A percentile compares a stretch with the other conserved stretches of the same genome.
These are phyloP conservation scores for Sarocladiaceae sp. DNA, from an alignment of 2,329 filamentous ascomycete species.

Conservation along the genomic window DNA sequence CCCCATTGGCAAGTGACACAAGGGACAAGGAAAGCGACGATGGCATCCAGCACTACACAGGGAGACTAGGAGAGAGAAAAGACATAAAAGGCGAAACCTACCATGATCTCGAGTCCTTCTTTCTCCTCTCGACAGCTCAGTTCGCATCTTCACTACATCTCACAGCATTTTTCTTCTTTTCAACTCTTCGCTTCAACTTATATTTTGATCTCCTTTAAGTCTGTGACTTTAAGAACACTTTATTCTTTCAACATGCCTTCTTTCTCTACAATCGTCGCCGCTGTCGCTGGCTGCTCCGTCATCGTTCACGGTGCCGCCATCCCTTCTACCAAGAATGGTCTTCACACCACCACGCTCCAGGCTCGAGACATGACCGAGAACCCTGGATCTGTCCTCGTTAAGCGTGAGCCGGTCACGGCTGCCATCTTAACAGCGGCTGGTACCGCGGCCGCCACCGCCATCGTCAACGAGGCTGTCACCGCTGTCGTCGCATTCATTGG, in stretches of 20 bases:
- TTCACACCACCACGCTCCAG: slow-evolving; percentile 1
- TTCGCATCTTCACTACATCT: neutral
- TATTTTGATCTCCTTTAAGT: neutral
- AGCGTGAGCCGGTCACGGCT: slow-evolving; percentile 8
- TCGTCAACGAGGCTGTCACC: slow-evolving; percentile 9
- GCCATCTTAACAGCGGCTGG: slow-evolving; percentile 6
- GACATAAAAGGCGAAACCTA: neutral
- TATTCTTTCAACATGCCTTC: slow-evolving; percentile 6
- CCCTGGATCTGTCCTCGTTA: neutral
- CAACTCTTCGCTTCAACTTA: neutral
- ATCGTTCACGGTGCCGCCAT: slow-evolving; percentile 7
- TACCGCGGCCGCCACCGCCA: slow-evolving; percentile 4
- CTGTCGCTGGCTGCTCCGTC: slow-evolving; percentile 7
- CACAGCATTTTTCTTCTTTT: neutral
- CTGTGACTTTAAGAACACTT: neutral
- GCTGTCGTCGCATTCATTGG: slow-evolving; percentile 10
- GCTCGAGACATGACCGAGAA: neutral
- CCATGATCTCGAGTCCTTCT: neutral
- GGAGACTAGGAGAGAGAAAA: neutral
- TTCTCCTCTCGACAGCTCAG: neutral
- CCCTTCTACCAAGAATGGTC: neutral
- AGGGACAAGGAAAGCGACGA: neutral
- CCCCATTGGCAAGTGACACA: neutral
- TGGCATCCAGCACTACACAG: neutral
- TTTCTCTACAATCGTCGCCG: neutral